Evolutionary conservation across 768 basidiomycete species (phyloP), one percentile per base, ranked within the genome.

Genomic region (Agaricus sinodeliciosus): DNA sequence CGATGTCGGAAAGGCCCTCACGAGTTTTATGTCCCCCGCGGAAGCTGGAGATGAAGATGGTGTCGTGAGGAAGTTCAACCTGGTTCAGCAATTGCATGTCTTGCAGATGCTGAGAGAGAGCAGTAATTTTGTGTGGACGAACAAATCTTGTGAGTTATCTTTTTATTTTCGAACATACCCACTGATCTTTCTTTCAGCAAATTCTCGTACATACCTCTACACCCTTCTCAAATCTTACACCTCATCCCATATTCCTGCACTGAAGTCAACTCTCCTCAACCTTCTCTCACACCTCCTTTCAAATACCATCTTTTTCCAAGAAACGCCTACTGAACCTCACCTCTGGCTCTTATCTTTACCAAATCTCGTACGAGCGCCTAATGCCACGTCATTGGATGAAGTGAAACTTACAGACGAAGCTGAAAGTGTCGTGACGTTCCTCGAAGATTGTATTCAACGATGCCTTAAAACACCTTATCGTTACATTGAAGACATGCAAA

Each of bases 371-470:
- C 72, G 75, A 11, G 60, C 59, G 12, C 59, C 60, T 12, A 63
- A 66, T 25, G 67, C 72, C 1, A 64, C 74, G 54, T 67, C 78
- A 2, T 80, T 79, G 1, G 81, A 86, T 53, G 78, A 75, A 3
- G 67, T 75, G 0, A 63, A 71, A 4, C 69, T 86, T 18, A 72
- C 70, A 1, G 80, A 79, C 42, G 87, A 87, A 67, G 70, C 71
- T 9, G 74, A 76, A 5, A 72, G 73, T 40, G 78, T 85, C 25
- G 69, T 87, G 15, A 54, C 67, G 0, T 93, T 96, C 69, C 60
- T 96, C 9, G 94, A 97, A 57, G 91, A 94, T 47, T 95, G 92
- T 61, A 74, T 88, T 2, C 84, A 87, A 53, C 76, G 90, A 15
- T 93, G 86, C 59, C 63, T 85, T 57, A 91, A 87, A 66, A 87